Evolutionary conservation across 2,329 filamentous ascomycete genomes (phyloP), one percentile per base, ranked within the genome.

Genomic region (Coniochaeta sp.): DNA sequence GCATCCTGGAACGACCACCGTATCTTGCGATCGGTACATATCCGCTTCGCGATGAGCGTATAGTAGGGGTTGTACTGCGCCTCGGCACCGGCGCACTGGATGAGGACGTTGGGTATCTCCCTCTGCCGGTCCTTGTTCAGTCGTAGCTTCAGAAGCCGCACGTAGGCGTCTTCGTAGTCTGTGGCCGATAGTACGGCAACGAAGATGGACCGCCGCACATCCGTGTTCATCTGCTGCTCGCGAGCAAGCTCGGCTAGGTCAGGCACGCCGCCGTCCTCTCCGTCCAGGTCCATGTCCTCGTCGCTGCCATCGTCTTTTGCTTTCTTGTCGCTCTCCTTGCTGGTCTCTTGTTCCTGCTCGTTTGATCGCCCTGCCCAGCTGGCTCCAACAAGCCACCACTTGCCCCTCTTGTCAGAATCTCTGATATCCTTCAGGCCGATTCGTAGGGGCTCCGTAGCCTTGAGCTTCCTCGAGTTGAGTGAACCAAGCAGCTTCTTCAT

Each of bases 361-460:
- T 64, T 63, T 2, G 68, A 66, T 31, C 69, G 70, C 26, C 82
- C 83, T 4, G 81, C 77, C 85, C 93, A 97, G 73, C 92, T 96
- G n/a, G 95, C 93, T 58, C 95, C 95, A 6, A 98, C 90, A 22
- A 98, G 84, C 95, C 95, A 99, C 95, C 95, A 99, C 77, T 96
- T 97, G 0, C 95, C 95, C 70, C 88, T 90, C 70, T 89, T 93
- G 44, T 93, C 89, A 0, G 89, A 88, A 63, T 93, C 85, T 64
- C 86, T 86, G 58, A 99, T 90, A 68, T 99, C 95, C 40, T 83
- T 80, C 4, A 97, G 80, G 12, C 89, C 87, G 61, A 97, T 87
- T 9, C 91, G 86, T 62, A 99, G 81, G 4, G 95, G 91, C 62
- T 96, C 90, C 3, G 85, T 88, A 8, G 88, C 87, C 64, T 91